Evolutionary conservation across 2,329 filamentous ascomycete genomes (phyloP), one percentile per base, ranked within the genome.

Genomic region (Claviceps sp.): DNA sequence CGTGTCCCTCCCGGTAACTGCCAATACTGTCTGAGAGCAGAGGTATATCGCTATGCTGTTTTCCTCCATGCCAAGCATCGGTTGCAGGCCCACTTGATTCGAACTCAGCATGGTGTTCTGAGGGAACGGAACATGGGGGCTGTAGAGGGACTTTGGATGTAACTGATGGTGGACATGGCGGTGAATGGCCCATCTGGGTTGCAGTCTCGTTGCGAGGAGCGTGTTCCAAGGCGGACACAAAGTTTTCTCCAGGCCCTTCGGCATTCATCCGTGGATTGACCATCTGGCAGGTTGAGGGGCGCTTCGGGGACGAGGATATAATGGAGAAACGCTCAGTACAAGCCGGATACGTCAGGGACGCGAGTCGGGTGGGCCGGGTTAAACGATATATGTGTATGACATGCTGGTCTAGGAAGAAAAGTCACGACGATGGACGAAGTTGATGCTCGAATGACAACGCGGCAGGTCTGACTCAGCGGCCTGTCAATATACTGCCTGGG

Each of bases 41-140:
- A n/a, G 55, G 50, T 8, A 51, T 34, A 22, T 57, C 49, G 9
- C 22, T 16, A 43, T 60, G 56, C 18, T 50, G 47, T 5, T 49
- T 20, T 13, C 57, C 57, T 9, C 45, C 53, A 46, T 60, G 60
- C 59, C 56, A 57, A 40, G 56, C 55, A 37, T 59, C 56, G 8
- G 18, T 50, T 11, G 53, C 49, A 37, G 53, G 52, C n/a, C 16
- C 40, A 7, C 30, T 42, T 1, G 50, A 40, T 11, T 42, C 37
- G 20, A 6, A n/a, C 20, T 48, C 51, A 47, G 22, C 45, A n/a
- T 42, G 7, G 22, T 44, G 30, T 22, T 49, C 47, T 16, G 51
- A 41, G 7, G 47, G 44, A 4, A 53, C 45, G 45, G 53, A 48
- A 34, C 40, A 26, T 6, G 50, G 26, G 2, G 52, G 47, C 14